Evolutionary conservation across 257 asterid genomes (phyloP).

Genomic region (Nicotiana paniculata): DNA sequence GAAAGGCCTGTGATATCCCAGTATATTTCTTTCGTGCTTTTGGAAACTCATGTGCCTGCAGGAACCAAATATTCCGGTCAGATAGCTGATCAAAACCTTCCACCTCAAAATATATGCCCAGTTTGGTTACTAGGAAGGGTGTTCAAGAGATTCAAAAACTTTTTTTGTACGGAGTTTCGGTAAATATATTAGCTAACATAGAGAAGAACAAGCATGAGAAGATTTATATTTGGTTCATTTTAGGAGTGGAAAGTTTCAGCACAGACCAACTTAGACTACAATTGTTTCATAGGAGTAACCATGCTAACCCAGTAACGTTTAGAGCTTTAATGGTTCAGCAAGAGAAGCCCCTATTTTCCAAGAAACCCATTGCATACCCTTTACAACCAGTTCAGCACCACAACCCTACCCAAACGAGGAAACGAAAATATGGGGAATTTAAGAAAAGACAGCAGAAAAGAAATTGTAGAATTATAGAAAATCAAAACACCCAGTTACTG

Average conservation of each 20-base stretch:
- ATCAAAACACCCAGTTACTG: neutral
- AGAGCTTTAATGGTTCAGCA: neutral
- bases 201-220: neutral
- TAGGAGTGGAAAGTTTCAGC: neutral
- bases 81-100: constrained; percentile 46
- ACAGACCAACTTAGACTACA: neutral
- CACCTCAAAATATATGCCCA: constrained; percentile 20
- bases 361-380: neutral
- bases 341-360: neutral
- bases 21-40: constrained; percentile 71
- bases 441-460: neutral
- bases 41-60: constrained; percentile 99
- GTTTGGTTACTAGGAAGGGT: constrained; percentile 14
- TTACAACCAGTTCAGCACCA: neutral
- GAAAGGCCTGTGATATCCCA: constrained; percentile 62
- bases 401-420: neutral
- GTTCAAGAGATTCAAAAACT: neutral
- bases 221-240: neutral
- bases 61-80: constrained; percentile 85
- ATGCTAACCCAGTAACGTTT: neutral
- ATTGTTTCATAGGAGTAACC: neutral
- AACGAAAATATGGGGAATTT: neutral
- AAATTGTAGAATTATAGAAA: neutral
- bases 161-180: neutral
- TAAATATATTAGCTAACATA: neutral